A percentile compares a stretch with the other conserved stretches of the same genome.
Evolutionary conservation across 2,329 filamentous ascomycete species (phyloP).

Genomic region (Diaporthe vaccinii): DNA sequence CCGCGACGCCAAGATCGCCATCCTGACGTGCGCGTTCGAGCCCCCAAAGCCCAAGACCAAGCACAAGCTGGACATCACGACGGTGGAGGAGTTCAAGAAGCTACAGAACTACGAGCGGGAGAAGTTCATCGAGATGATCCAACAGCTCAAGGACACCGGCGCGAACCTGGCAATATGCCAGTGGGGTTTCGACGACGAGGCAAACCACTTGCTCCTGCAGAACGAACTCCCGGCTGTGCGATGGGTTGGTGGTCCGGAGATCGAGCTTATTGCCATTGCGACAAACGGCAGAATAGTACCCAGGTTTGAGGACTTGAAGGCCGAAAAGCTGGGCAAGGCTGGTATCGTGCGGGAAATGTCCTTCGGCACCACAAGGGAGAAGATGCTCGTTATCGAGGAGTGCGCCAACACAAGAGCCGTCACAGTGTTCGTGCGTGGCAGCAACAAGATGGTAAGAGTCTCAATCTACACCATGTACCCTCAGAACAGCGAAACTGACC

Average conservation of each 20-base stretch:
- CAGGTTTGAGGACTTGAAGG: slow-evolving; percentile 92
- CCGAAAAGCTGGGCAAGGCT: slow-evolving; percentile 91
- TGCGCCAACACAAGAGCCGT: slow-evolving; percentile 98
- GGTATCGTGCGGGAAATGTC: slow-evolving; percentile 94
- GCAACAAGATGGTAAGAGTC: slow-evolving; percentile 94
- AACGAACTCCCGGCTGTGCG: slow-evolving; percentile 95
- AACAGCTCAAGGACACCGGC: slow-evolving; percentile 96
- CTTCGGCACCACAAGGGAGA: slow-evolving; percentile 97
- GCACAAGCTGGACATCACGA: slow-evolving; percentile 98
- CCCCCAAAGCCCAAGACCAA: slow-evolving; percentile 99
- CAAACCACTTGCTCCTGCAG: slow-evolving; percentile 96
- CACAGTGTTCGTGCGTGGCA: slow-evolving; percentile 94
- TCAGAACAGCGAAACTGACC: slow-evolving; percentile 19
- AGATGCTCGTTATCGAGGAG: slow-evolving; percentile 99
- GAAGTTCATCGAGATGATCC: slow-evolving; percentile 99
- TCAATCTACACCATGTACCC: slow-evolving; percentile 33
- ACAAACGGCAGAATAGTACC: slow-evolving; percentile 98
- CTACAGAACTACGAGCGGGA: slow-evolving; percentile 94
- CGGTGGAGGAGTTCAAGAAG: slow-evolving; percentile 98
- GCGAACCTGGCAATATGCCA: slow-evolving; percentile 99
- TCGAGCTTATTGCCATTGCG: slow-evolving; percentile 97
- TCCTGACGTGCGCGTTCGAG: slow-evolving; percentile 97
- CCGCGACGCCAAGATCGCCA: slow-evolving; percentile 94
- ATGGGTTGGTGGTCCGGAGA: slow-evolving; percentile 98
- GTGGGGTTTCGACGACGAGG: slow-evolving; percentile 99